Conservation (phyloP, 177 flowering plant species). For the Vitis hybrid region DNA sequence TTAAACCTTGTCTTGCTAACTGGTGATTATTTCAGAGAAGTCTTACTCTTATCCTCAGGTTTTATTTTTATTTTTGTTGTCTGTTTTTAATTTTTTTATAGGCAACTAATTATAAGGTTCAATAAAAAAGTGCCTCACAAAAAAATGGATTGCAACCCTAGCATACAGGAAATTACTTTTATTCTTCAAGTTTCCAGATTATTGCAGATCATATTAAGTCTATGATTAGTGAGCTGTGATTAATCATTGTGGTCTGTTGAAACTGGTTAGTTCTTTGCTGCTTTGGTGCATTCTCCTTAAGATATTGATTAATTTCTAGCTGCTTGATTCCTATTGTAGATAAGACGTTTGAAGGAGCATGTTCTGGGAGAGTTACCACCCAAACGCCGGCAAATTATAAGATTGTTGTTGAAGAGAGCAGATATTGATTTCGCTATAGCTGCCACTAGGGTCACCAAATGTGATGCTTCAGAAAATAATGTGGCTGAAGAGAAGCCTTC, state of each 20-base stretch:
- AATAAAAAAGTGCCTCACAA: too few species aligned
- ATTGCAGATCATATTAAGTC: too few species aligned
- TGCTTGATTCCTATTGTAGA: slow-evolving; percentile 38
- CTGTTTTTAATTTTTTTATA: too few species aligned
- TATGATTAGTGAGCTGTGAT: too few species aligned
- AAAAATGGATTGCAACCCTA: too few species aligned
- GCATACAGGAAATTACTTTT: too few species aligned
- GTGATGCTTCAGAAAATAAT: slow-evolving; percentile 25
- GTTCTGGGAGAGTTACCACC: slow-evolving; percentile 85
- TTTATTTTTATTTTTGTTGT: too few species aligned
- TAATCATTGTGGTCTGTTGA: background rate
- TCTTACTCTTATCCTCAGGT: too few species aligned
- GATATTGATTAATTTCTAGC: background rate
- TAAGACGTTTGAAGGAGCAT: slow-evolving; percentile 92
- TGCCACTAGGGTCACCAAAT: slow-evolving; percentile 22
- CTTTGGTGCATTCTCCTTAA: background rate
- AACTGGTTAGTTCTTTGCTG: background rate
- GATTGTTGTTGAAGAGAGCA: slow-evolving; percentile 54
- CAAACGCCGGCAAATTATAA: slow-evolving; percentile 84
- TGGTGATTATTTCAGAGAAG: too few species aligned
- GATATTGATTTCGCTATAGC: slow-evolving; percentile 60
- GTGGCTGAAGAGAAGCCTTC: slow-evolving; percentile 25
- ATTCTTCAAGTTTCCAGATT: too few species aligned
- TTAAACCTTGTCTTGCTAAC: background rate
- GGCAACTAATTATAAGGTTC: too few species aligned